These are phyloP conservation scores for Ogataea philodendri DNA, from an alignment of 805 yeast genomes.

Conservation along the genomic window DNA sequence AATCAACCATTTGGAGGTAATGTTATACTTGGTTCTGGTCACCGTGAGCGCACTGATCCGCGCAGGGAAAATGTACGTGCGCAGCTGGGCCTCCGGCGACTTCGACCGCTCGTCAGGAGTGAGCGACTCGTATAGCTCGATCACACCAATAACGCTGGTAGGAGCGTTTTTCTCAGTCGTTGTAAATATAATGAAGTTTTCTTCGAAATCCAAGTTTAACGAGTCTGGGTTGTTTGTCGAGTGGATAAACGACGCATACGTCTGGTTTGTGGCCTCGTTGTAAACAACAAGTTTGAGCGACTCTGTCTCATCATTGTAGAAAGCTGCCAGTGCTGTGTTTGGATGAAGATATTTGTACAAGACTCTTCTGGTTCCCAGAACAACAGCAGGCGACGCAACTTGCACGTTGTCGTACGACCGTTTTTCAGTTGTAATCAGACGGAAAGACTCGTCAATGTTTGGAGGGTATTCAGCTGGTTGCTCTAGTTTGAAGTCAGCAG, in stretches of 20 bases:
- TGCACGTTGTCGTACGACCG: slow-evolving; percentile 40
- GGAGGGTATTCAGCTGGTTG: slow-evolving; percentile 4
- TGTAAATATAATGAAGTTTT: slow-evolving; percentile 78
- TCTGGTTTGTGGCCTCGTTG: slow-evolving; percentile 69
- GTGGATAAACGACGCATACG: slow-evolving; percentile 41
- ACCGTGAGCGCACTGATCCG: slow-evolving; percentile 48
- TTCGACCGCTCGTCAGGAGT: slow-evolving; percentile 45
- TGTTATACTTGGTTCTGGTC: slow-evolving; percentile 61
- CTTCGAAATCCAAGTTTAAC: slow-evolving; percentile 63
- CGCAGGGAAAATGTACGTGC: slow-evolving; percentile 64
- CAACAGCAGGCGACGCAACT: slow-evolving; percentile 62
- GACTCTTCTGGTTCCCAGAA: slow-evolving; percentile 67
- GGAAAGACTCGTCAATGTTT: slow-evolving; percentile 1
- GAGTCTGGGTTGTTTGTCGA: slow-evolving; percentile 29
- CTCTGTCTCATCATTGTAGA: slow-evolving; percentile 29
- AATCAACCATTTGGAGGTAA: slow-evolving; percentile 65
- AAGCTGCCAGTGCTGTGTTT: slow-evolving; percentile 54
- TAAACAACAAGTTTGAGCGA: slow-evolving; percentile 50
- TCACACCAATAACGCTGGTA: slow-evolving; percentile 56
- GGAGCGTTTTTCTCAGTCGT: slow-evolving; percentile 51
- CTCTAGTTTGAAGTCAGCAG: slow-evolving; percentile 11
- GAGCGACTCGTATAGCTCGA: slow-evolving; percentile 76
- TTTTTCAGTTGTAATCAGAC: slow-evolving; percentile 5
- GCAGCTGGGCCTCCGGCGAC: slow-evolving; percentile 49
- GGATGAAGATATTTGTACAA: slow-evolving; percentile 84